Percentiles rank a stretch among this genome's conserved stretches.
These are phyloP conservation scores for Acorus gramineus DNA, from an alignment of 106 monocot species.

Conservation along the genomic window DNA sequence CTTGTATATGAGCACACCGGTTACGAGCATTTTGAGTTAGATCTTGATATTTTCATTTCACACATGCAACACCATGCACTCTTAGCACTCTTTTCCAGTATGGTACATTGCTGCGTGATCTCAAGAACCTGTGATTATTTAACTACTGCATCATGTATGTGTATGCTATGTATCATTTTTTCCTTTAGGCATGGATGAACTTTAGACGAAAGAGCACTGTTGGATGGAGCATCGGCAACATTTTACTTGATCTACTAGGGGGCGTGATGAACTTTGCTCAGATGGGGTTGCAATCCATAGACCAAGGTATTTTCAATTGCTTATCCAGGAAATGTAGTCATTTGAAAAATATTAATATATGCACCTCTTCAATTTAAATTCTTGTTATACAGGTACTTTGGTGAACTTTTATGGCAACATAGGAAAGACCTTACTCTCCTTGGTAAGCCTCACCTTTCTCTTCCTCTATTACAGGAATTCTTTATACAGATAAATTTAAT, in stretches of 20 bases:
- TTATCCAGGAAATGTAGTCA: not conserved
- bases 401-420: constrained; percentile 84
- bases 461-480: too few relatives aligned
- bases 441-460: constrained; percentile 22
- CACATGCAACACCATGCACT: too few relatives aligned
- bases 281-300: constrained; percentile 69
- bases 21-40: too few relatives aligned
- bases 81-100: too few relatives aligned
- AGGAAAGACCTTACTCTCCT: constrained; percentile 73
- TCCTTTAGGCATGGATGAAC: constrained; percentile 53
- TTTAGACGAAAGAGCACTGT: constrained; percentile 66
- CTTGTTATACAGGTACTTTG: constrained; percentile 40
- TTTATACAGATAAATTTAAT: too few relatives aligned
- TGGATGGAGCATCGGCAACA: constrained; percentile 81
- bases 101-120: too few relatives aligned
- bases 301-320: constrained; percentile 34
- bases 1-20: too few relatives aligned
- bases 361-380: not conserved
- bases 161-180: not conserved
- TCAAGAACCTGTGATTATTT: too few relatives aligned
- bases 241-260: constrained; percentile 58
- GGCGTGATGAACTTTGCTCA: constrained; percentile 61
- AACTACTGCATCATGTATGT: too few relatives aligned
- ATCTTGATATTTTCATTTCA: too few relatives aligned
- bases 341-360: not conserved